Evolutionary conservation across 495 filamentous ascomycete species (phyloP), one percentile per base, ranked within the genome.

Genomic region (Alectoria sarmentosa): DNA sequence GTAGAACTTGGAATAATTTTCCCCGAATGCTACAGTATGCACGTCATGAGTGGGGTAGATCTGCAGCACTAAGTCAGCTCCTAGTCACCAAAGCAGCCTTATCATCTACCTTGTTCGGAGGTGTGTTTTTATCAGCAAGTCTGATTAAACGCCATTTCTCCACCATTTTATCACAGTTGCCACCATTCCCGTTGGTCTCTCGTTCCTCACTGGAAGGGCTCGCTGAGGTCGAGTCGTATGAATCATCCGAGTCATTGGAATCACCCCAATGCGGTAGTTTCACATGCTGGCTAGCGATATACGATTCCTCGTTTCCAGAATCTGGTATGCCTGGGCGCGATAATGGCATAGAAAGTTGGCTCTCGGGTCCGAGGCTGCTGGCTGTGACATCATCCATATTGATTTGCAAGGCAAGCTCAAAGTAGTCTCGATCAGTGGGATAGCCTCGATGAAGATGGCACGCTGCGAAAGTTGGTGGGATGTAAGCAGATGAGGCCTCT

Each of bases 91-190:
- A 26, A 10, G 17, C 30, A 21, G 7, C 3, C 1, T 10, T 3
- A 14, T 49, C 26, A 30, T 14, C 30, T 55, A 55, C 30, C 30
- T 55, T 55, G 5, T 55, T 55, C 13, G 6, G 14, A n/a, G 17
- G 6, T 34, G 3, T 34, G 17, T 36, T 34, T 21, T 34, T 55
- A 34, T 55, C 52, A n/a, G 52, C 52, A 55, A 34, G 28, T 34
- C 17, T 55, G 52, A 55, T 55, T 5, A 34, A 55, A 11, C 52
- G 52, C 52, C 52, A 55, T 55, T 34, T 32, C n/a, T 55, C 52
- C 4, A 55, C 5, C 30, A 55, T 34, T 9, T 6, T n/a, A 3
- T 55, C 52, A 34, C 28, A 34, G 15, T 21, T 8, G 10, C 21
- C 52, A 34, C 11, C 19, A 3, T 55, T 21, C 11, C 6, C 6